Base-by-base conservation (phyloP, 768 basidiomycete genomes). In the Boletus reticuloceps region DNA sequence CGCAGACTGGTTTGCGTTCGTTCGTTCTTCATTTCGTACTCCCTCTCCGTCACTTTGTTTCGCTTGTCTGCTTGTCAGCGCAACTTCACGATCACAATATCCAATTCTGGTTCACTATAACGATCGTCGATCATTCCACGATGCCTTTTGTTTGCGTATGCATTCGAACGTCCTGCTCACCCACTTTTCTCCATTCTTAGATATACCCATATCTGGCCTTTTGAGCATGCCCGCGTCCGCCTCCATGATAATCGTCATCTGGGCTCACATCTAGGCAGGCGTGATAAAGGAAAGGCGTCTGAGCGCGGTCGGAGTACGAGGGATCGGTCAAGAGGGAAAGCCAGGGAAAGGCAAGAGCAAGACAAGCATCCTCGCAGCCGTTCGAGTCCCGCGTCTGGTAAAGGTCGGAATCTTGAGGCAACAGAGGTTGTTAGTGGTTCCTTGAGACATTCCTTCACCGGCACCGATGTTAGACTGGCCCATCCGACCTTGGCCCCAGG, bases 181-280 rank as follows among this genome's bases (percentile, higher is more conserved):
- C n/a, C n/a, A n/a, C n/a, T n/a, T n/a, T n/a, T n/a, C n/a, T 16
- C 27, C 25, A 27, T 39, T 31, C 27, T 17, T 58, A 94, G 93
- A 58, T 98, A 97, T 74, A 87, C 89, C 55, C 89, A 98, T 68
- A 97, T 98, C 54, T 98, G 94, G 92, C 96, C 96, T 0, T 98
- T 94, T 60, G 94, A 96, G 66, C 93, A 95, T 65, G 89, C 95
- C 20, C 86, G 96, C 38, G 94, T 98, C 5, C 80, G 87, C 45
- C 76, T 98, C 10, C 71, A 71, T 22, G 71, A 71, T 42, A 56
- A 50, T 75, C 79, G 55, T 65, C 67, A 56, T 62, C 69, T 60
- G 43, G 70, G 69, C 22, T 72, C 67, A 17, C 66, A 70, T 50
- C 49, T 27, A 3, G 59, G 64, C 31, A 72, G 56, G 51, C 61